Base-by-base conservation (phyloP, 2,329 filamentous ascomycete genomes). In the Xylariales sp. region DNA sequence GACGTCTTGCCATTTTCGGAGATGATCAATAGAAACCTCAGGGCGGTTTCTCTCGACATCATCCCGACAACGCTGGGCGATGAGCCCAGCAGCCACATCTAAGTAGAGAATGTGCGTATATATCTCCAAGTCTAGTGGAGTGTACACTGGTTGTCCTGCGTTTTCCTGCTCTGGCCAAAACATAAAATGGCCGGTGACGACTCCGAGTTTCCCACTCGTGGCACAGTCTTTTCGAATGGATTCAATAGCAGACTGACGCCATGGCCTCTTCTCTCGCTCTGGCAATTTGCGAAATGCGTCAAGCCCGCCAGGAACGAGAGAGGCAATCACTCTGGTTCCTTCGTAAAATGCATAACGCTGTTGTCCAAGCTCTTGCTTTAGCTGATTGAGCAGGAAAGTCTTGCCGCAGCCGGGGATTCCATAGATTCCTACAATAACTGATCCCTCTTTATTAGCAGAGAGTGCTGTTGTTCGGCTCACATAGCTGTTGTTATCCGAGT, bases 81-180 rank as follows among this genome's bases (percentile, higher is more conserved):
- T 75, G 0, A 75, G 30, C 1, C 81, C 71, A 0, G 80, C 69
- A 1, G 79, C 71, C 0, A 81, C 72, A 50, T 86, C 76, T 34
- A 90, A 72, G 71, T 90, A 90, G 12, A 91, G 50, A 14, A 91
- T 86, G 70, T 90, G 87, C 0, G 86, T 88, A 73, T 82, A 90
- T 0, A 75, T 80, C 0, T 78, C 50, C 3, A 83, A 56, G 64
- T 90, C 87, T 7, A 72, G 77, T 1, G 75, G 10, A 0, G 85
- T 89, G 58, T 76, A 81, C 0, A 86, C 81, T 5, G 68, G 16
- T 0, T 74, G 18, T 39, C 74, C 76, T n/a, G 32, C 45, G 8
- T 74, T 65, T 0, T 80, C 72, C 1, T 74, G 74, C 32, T 84
- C 80, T 0, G 67, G 3, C 85, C 85, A 89, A 69, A 90, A 85